Evolutionary conservation across 2,329 filamentous ascomycete species (phyloP), one percentile per base, ranked within the genome.

Genomic region (Botryosphaeria agaves): DNA sequence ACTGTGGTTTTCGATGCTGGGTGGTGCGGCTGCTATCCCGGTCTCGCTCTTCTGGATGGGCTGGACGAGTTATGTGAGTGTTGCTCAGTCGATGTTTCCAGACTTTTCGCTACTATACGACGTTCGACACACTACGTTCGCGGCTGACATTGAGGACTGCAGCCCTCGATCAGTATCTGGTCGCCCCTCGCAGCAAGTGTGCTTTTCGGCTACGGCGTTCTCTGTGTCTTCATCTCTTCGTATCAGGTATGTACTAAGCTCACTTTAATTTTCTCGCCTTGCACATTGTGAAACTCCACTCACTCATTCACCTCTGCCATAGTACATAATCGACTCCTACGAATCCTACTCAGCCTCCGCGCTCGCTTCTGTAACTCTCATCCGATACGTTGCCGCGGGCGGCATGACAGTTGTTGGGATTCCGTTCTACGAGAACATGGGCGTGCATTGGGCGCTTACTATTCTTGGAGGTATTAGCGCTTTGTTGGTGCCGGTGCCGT

Each of bases 271-370:
- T n/a, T 49, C 66, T 16, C 14, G 17, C 2, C 23, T 9, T 17
- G 7, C 12, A 34, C 32, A 20, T 29, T 34, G 3, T 36, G 32
- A 23, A 48, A 67, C 7, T 68, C 66, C 44, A 60, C 66, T 35
- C 56, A 52, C 31, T 57, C 51, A n/a, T n/a, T 24, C 68, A 67
- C 32, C 59, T 66, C n/a, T n/a, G n/a, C n/a, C n/a, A n/a, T n/a
- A n/a, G 51, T 72, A 72, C 41, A 62, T 72, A 31, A 70, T 72
- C 34, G 66, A 72, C 38, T 55, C 54, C 7, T 72, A 71, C 38
- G 61, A 63, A 26, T 54, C 54, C 5, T 67, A 66, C 36, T 57
- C 65, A 0, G 66, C 63, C 1, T 57, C 51, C 3, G 64, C 61
- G 0, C 44, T 67, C 16, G 56, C 57, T 0, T 51, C 45, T 8